Evolutionary conservation across 225 moss, liverwort and hornwort genomes (phyloP), one percentile per base, ranked within the genome.

Genomic region (Physcomitrium patens): DNA sequence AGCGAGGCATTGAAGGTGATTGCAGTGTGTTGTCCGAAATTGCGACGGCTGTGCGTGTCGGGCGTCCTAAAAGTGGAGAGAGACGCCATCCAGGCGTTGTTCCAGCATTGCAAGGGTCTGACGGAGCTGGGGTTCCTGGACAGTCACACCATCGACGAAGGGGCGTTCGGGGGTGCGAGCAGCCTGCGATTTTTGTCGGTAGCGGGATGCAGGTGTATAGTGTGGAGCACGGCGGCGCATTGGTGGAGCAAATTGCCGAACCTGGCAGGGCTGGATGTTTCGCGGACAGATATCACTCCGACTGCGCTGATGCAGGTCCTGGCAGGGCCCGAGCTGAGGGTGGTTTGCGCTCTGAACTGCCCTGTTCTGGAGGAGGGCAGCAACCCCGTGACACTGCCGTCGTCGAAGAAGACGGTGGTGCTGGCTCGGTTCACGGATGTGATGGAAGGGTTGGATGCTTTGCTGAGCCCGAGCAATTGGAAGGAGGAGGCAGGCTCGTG

Each of bases 311-410:
- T 85, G 57, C 82, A 87, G 63, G 79, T 95, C 17, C 89, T 95
- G 19, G 82, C 87, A 77, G 89, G 89, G 54, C 87, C 91, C 54
- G 72, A 87, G 49, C 76, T 95, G 1, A 90, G 82, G 82, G 93
- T 93, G 63, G 82, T 95, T 28, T 88, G 88, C 78, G 95, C 93
- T 51, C 82, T 95, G 56, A 88, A 89, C 79, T 95, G 95, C 77
- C 86, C 84, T 70, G 67, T 79, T 69, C 83, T 95, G 63, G 95
- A 95, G 80, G 93, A 93, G 18, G 87, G 85, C 19, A 80, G 84
- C 31, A 88, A 83, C 60, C 76, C 80, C 0, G 82, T 86, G 57
- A 70, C 82, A 1, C 69, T 75, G 9, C 20, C 78, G 8, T 68
- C 78, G 8, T 77, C 78, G 5, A 80, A 80, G 60, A 76, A 81